Evolutionary conservation across 768 basidiomycete genomes (phyloP).

Genomic region (Dioszegia crocea): DNA sequence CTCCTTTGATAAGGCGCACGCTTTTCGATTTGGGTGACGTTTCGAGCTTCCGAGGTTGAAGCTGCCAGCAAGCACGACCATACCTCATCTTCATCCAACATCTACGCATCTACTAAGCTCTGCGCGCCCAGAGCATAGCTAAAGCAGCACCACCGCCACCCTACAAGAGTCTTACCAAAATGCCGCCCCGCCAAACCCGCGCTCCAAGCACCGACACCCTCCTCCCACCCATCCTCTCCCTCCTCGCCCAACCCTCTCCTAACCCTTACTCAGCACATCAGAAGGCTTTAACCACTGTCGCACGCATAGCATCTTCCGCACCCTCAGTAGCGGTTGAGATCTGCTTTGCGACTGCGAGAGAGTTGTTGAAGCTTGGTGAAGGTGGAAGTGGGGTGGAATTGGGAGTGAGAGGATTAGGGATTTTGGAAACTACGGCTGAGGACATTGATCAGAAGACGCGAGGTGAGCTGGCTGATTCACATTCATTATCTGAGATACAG

Average conservation of each 20-base stretch:
- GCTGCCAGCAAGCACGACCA: no score
- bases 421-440: conserved; percentile 73
- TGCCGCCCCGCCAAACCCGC: conserved; percentile 41
- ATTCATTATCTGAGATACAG: no score
- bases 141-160: not conserved
- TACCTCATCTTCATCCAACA: no score
- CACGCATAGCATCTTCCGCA: conserved; percentile 62
- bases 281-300: conserved; percentile 91
- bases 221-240: conserved; percentile 42
- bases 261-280: conserved; percentile 91
- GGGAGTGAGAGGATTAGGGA: conserved; percentile 70
- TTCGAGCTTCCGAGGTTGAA: no score
- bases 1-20: no score
- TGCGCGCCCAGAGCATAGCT: no score
- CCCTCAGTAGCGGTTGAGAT: conserved; percentile 86
- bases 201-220: conserved; percentile 33
- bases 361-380: conserved; percentile 82
- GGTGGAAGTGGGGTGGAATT: conserved; percentile 88
- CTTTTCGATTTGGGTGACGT: no score
- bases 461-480: no score
- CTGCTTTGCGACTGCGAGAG: conserved; percentile 81
- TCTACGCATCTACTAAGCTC: not conserved
- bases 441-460: conserved; percentile 69
- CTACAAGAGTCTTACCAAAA: conserved; percentile 9
- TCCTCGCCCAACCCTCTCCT: conserved; percentile 55